Base-by-base conservation (phyloP, 2,329 filamentous ascomycete species). In the Colletotrichum agaves region DNA sequence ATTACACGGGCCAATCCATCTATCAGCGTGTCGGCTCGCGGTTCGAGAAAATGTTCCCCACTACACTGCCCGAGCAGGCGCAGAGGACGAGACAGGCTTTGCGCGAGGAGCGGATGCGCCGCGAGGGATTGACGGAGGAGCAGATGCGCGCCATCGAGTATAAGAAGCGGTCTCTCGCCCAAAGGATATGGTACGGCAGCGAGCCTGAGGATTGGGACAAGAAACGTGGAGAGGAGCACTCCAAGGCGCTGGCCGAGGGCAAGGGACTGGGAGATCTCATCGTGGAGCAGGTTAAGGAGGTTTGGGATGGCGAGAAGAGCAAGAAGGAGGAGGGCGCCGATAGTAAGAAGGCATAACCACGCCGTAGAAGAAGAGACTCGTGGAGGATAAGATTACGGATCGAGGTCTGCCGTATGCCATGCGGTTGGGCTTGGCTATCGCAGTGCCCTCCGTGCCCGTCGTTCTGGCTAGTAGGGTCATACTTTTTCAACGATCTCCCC, bases 141-240 rank as follows among this genome's bases (percentile, higher is more conserved):
- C 70, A 72, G 63, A 71, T 71, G 70, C 69, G 72, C 63, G 73
- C 75, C 23, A 67, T 75, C 33, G 75, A 73, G 64, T 70, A 63
- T 56, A 60, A 69, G 59, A 59, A 70, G 70, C 70, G 74, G 11
- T 72, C 76, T 62, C 56, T 77, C 55, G 74, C 87, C 61, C 78
- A 83, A 69, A 81, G 81, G 70, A 75, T 89, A 15, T 90, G 87
- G 88, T 85, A 88, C 83, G 88, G 87, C 37, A 81, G 81, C 41
- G 86, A 88, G 74, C 76, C 76, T n/a, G 80, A 83, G 49, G 81
- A 85, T 70, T 88, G 87, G 87, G 80, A 81, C 74, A 76, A 82
- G 77, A 83, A 84, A 80, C 79, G 86, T 69, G 78, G 81, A 3
- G 80, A 81, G 73, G 81, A 83, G 74, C 85, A 88, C 73, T 79